Evolutionary conservation across 306 rosid species (phyloP).

Genomic region (Abrus pulchellus): DNA sequence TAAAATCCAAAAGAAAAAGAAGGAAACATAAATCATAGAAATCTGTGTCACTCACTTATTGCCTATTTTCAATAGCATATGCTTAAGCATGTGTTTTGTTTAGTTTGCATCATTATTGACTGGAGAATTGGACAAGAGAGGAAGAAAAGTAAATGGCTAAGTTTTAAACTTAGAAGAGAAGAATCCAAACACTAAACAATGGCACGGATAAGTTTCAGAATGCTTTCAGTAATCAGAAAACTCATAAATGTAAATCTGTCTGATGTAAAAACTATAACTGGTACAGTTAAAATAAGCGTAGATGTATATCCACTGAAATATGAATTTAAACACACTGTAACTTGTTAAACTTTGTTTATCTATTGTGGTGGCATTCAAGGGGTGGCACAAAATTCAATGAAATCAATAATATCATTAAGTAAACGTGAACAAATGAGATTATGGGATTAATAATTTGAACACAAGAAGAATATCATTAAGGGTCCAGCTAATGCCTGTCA

Average conservation of each 20-base stretch:
- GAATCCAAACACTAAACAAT: neutral
- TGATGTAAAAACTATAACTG: too few relatives aligned
- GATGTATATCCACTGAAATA: too few relatives aligned
- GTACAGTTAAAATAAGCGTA: too few relatives aligned
- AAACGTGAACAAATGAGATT: slow-evolving; percentile 25
- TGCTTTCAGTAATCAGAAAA: neutral
- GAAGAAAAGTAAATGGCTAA: slow-evolving; percentile 11
- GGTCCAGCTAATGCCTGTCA: too few relatives aligned
- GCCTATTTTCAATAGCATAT: slow-evolving; percentile 16
- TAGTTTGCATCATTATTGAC: slow-evolving; percentile 27
- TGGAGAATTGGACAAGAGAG: neutral
- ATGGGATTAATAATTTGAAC: slow-evolving; percentile 36
- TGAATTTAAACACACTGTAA: neutral
- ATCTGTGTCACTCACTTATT: slow-evolving; percentile 43
- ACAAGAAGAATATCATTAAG: slow-evolving; percentile 20
- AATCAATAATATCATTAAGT: slow-evolving; percentile 13
- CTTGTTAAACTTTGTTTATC: neutral
- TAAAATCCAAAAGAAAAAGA: slow-evolving; percentile 33
- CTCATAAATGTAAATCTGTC: too few relatives aligned
- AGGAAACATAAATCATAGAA: slow-evolving; percentile 40
- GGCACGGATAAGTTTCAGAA: slow-evolving; percentile 23
- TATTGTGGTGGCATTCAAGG: neutral
- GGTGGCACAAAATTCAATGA: slow-evolving; percentile 38
- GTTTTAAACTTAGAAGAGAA: neutral
- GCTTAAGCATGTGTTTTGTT: slow-evolving; percentile 27